These are phyloP conservation scores for Moricandia moricandioides DNA, from an alignment of 345 rosid genomes.

Conservation along the genomic window DNA sequence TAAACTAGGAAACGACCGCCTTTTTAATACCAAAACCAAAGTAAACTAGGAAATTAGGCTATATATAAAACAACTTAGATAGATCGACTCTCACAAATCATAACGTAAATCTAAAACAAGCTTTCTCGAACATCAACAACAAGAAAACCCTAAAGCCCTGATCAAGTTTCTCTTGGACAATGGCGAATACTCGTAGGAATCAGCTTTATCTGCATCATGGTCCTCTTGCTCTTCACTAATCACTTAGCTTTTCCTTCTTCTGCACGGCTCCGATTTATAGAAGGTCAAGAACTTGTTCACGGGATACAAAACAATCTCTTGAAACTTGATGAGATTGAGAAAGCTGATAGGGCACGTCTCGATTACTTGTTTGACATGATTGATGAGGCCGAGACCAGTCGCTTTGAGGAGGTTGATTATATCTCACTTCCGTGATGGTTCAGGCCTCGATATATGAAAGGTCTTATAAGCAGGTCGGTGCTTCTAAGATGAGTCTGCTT, in stretches of 20 bases:
- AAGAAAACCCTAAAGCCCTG: too few species aligned
- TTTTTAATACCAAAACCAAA: background rate
- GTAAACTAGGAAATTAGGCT: background rate
- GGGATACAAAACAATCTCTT: too few species aligned
- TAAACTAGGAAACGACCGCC: too few species aligned
- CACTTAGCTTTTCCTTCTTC: too few species aligned
- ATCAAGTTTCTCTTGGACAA: too few species aligned
- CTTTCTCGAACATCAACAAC: background rate
- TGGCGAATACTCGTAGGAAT: conserved; percentile 5
- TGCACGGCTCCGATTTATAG: too few species aligned
- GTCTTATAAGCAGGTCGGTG: background rate
- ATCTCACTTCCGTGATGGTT: background rate
- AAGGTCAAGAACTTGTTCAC: too few species aligned
- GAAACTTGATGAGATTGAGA: too few species aligned
- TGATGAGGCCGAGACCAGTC: background rate
- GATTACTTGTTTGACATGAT: too few species aligned
- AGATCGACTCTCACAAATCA: background rate
- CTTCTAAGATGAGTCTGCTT: background rate
- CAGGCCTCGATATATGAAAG: background rate
- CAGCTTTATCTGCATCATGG: too few species aligned
- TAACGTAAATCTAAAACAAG: background rate
- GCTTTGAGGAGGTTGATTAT: background rate
- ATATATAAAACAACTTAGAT: background rate
- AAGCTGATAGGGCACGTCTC: too few species aligned
- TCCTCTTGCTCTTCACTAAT: too few species aligned